Conservation (phyloP, 1,284 basidiomycete species). For the Vanrija pseudolonga region DNA sequence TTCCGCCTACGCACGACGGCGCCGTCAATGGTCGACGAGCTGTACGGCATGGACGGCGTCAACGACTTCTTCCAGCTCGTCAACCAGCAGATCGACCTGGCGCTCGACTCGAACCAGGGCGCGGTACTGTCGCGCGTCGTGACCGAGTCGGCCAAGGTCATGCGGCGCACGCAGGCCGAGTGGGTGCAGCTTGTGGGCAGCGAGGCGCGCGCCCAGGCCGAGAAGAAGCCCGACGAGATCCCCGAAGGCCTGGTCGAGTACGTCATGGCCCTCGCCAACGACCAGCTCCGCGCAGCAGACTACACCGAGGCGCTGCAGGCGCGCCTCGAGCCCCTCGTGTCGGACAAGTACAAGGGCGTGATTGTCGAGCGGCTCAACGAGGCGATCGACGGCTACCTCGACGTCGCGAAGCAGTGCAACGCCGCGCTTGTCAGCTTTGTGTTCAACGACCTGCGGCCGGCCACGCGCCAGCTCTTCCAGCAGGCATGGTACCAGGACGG, state of each 20-base stretch:
- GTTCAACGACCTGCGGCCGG: conserved; percentile 90
- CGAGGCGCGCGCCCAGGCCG: conserved; percentile 82
- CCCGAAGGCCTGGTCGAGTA: conserved; percentile 90
- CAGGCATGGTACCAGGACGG: conserved; percentile 68
- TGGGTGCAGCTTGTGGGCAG: conserved; percentile 81
- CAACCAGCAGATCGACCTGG: conserved; percentile 93
- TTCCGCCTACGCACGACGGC: conserved; percentile 79
- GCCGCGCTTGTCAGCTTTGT: conserved; percentile 90
- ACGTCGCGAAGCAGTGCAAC: conserved; percentile 95
- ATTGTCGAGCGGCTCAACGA: conserved; percentile 88
- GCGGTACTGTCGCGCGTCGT: conserved; percentile 88
- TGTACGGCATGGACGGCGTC: conserved; percentile 87
- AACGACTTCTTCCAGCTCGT: conserved; percentile 98
- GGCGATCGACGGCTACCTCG: conserved; percentile 96
- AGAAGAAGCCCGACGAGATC: conserved; percentile 78
- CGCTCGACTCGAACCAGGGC: conserved; percentile 92
- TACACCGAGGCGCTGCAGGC: conserved; percentile 80
- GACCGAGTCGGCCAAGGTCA: conserved; percentile 80
- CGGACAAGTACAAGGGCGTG: conserved; percentile 78
- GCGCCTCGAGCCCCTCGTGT: conserved; percentile 85
- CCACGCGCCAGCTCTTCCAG: conserved; percentile 78
- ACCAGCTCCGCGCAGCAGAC: conserved; percentile 95
- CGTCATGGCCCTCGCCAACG: conserved; percentile 95
- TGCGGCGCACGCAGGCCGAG: conserved; percentile 82
- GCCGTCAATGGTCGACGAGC: conserved; percentile 79